Base-by-base conservation (phyloP, 179 eudicot species). In the Vitellaria paradoxa region DNA sequence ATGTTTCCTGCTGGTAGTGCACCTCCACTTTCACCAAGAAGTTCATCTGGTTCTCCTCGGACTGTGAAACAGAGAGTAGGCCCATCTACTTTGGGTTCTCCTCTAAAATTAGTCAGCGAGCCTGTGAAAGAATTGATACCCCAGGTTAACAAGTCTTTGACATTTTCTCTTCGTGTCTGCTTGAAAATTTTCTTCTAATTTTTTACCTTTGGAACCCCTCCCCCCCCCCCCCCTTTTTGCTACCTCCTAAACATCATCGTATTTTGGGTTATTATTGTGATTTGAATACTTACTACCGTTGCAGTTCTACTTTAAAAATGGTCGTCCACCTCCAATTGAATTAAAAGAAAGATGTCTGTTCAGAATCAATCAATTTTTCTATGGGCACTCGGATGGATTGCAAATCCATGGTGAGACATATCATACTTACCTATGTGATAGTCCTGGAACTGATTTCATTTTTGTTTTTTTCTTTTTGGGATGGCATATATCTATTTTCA, bases 1-100 rank as follows among this genome's bases (percentile, higher is more conserved):
- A 91, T 96, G 94, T 93, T 93, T 86, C 93, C 98, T 49, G 96
- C 97, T 77, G 97, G 98, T 76, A 93, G 98, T 78, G 91, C 93
- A 10, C 98, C 98, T 72, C 97, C 98, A 17, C 99, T 96, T 82
- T 96, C 99, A 55, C 99, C 99, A 23, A 90, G 99, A 82, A 93
- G 98, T 82, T 90, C 96, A 73, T 89, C 98, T 70, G 99, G 98
- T 53, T 95, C 99, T 50, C 99, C 99, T 77, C 93, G 99, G 79
- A 47, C 86, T 81, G 72, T 84, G 85, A 95, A 89, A 80, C 97
- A 89, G 81, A 86, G 92, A 81, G 76, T 88, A 11, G 97, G 91
- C 21, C 98, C 89, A 62, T 95, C 98, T 66, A 76, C 83, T 70
- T 79, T 91, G 5, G 88, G 97, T 76, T 91, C 98, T 74, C 94